Evolutionary conservation across 2,329 filamentous ascomycete genomes (phyloP).

Genomic region (Fusarium tjaetaba): DNA sequence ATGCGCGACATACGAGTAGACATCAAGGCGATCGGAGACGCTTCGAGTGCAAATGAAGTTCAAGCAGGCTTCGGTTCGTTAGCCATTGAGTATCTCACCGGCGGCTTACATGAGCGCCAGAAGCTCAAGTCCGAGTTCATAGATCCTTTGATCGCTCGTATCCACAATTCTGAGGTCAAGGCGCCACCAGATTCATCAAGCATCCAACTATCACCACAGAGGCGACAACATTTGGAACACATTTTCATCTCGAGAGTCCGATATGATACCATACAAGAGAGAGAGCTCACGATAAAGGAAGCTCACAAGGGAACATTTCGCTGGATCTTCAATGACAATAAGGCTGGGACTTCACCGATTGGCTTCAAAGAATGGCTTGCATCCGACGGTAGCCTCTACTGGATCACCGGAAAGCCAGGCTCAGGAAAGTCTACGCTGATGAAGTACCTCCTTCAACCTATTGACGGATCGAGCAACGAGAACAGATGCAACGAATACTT

Average conservation of each 20-base stretch:
- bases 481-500: neutral
- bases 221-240: neutral
- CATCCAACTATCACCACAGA: neutral
- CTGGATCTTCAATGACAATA: slow-evolving; percentile 1
- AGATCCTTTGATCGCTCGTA: neutral
- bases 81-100: neutral
- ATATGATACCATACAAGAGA: slow-evolving; percentile 18
- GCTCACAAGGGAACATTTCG: slow-evolving; percentile 11
- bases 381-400: neutral
- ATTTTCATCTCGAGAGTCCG: neutral
- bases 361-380: slow-evolving; percentile 16
- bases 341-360: fast-evolving
- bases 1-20: neutral
- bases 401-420: slow-evolving; percentile 25
- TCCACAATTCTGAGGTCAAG: neutral
- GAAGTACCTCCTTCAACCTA: slow-evolving; percentile 4
- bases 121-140: neutral
- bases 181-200: neutral
- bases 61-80: neutral
- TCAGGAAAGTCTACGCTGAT: slow-evolving; percentile 13
- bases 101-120: neutral
- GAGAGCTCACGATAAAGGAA: slow-evolving; percentile 11
- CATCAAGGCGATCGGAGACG: neutral
- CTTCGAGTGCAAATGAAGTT: neutral
- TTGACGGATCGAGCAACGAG: no score